Evolutionary conservation across 305 asterid species (phyloP).

Genomic region (Rubia balearica): DNA sequence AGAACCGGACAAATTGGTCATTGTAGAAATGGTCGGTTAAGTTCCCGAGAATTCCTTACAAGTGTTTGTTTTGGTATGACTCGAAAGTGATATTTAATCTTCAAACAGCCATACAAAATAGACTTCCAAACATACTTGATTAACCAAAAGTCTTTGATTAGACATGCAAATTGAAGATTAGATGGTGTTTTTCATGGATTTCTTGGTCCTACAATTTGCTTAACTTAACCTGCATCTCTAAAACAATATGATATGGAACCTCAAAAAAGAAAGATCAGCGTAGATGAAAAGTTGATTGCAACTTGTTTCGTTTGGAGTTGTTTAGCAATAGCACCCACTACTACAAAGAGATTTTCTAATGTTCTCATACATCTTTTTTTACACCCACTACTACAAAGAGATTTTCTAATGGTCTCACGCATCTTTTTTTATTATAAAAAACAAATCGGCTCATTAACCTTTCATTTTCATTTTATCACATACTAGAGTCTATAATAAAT

Average conservation of each 20-base stretch:
- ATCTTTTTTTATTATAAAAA: no score
- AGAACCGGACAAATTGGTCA: conserved; percentile 16
- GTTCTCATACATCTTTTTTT: no score
- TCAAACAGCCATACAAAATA: conserved; percentile 9
- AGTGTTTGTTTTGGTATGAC: background rate
- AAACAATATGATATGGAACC: background rate
- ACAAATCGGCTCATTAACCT: no score
- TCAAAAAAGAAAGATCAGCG: background rate
- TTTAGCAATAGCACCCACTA: no score
- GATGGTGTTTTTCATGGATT: conserved; percentile 4
- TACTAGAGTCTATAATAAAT: no score
- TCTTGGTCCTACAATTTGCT: conserved; percentile 10
- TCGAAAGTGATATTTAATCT: conserved; percentile 11
- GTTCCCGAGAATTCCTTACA: conserved; percentile 17
- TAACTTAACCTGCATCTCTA: background rate
- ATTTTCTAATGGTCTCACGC: no score
- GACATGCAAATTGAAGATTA: background rate
- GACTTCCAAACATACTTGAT: background rate
- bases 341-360: no score
- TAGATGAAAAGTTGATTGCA: background rate
- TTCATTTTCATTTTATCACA: no score
- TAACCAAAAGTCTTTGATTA: conserved; percentile 16
- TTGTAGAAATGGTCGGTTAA: conserved; percentile 10
- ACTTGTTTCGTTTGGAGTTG: background rate
- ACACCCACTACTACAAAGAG: no score